These are phyloP conservation scores for Suhomyces faveliae DNA, from an alignment of 805 yeast genomes.

Conservation along the genomic window DNA sequence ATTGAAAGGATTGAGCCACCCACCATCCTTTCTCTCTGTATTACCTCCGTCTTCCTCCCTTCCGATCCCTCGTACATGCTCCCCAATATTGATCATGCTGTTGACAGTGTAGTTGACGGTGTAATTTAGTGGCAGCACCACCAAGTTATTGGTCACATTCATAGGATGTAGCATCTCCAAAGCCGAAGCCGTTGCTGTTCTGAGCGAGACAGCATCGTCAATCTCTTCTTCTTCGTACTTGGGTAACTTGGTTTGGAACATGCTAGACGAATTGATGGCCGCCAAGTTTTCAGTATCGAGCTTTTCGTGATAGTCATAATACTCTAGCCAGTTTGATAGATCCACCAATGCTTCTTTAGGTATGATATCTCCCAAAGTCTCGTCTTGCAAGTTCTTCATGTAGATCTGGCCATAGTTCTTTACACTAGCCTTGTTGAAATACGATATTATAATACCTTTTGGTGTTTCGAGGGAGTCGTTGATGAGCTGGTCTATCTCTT, in stretches of 20 bases:
- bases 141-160: slow-evolving; percentile 33
- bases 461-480: neutral
- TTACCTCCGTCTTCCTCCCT: too few species aligned
- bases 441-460: slow-evolving; percentile 28
- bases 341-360: slow-evolving; percentile 16
- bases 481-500: slow-evolving; percentile 21
- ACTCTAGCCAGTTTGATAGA: slow-evolving; percentile 34
- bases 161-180: slow-evolving; percentile 33
- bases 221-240: slow-evolving; percentile 10
- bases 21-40: neutral
- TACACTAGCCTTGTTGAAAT: slow-evolving; percentile 22
- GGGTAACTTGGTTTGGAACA: slow-evolving; percentile 6
- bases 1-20: neutral
- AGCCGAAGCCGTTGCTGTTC: slow-evolving; percentile 17
- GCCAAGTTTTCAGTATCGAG: slow-evolving; percentile 18
- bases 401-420: slow-evolving; percentile 35
- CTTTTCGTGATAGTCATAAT: slow-evolving; percentile 27
- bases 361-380: slow-evolving; percentile 7
- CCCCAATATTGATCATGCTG: slow-evolving; percentile 30
- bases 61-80: slow-evolving; percentile 5
- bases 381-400: slow-evolving; percentile 8
- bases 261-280: neutral
- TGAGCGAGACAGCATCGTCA: slow-evolving; percentile 6
- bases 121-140: slow-evolving; percentile 36
- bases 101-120: slow-evolving; percentile 37